Base-by-base conservation (phyloP, 2,329 filamentous ascomycete genomes). In the Cyclaneusma minus region DNA sequence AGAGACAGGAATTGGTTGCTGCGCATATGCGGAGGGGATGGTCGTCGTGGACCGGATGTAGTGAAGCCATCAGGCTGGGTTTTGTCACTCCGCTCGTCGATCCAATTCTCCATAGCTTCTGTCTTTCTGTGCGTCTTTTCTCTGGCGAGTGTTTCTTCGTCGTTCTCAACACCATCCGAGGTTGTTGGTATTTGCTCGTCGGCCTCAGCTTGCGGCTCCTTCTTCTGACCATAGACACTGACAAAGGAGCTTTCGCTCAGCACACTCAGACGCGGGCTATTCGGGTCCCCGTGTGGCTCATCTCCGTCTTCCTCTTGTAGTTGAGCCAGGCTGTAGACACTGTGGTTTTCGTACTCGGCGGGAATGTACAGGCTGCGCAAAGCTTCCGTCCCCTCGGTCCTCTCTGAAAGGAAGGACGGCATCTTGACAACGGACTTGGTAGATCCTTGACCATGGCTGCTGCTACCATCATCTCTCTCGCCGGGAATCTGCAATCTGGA, bases 221-320 rank as follows among this genome's bases (percentile, higher is more conserved):
- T 39, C 33, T 58, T 60, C 13, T 55, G 47, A 3, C 70, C 71
- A 29, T 78, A 78, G 0, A 78, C 54, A 37, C 71, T 77, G 13
- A 64, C 38, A 38, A 78, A 76, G 0, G 71, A 77, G 42, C 70
- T 76, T 44, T 77, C 70, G 36, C 71, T 77, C 34, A 78, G 47
- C 8, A 76, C 55, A 35, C 72, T 77, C 25, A 77, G 48, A 17
- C 60, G 64, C 3, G 72, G 71, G 36, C 70, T 78, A 15, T 54
- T 55, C 4, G 21, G 28, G 10, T 45, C 39, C 13, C 29, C 42
- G 13, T 52, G 49, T 9, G 45, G 43, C 3, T 43, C 39, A 16
- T 54, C 57, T 5, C 41, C 44, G 13, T 48, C 48, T 5, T 49
- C 48, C 24, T 64, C 62, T 0, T 50, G 50, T 17, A 61, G 44